Conservation (phyloP, 176 grass and related monocot genomes). For the Bonia amplexicaulis region DNA sequence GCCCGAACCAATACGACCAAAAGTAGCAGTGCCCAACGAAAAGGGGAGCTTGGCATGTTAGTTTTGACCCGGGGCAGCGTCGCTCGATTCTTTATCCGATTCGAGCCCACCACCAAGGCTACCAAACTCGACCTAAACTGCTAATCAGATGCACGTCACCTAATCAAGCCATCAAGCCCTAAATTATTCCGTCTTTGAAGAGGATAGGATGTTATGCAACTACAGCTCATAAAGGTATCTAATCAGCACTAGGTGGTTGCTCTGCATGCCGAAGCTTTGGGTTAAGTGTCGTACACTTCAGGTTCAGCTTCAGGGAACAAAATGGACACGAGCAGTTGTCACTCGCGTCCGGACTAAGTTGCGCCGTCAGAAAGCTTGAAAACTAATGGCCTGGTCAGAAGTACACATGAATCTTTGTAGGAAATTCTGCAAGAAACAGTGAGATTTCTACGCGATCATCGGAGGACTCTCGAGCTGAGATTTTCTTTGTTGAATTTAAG, state of each 20-base stretch:
- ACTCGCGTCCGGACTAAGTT: background rate
- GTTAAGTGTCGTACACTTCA: background rate
- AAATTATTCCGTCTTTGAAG: conserved; percentile 26
- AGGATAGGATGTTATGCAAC: background rate
- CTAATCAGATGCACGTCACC: conserved; percentile 27
- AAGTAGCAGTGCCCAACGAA: background rate
- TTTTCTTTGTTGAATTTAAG: too few relatives aligned
- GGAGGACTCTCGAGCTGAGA: background rate
- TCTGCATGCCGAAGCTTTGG: background rate
- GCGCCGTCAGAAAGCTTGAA: background rate
- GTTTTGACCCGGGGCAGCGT: conserved; percentile 18
- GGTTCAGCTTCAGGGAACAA: background rate
- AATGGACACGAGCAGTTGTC: background rate
- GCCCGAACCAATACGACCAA: background rate
- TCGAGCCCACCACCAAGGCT: background rate
- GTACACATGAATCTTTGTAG: background rate
- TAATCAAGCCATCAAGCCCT: conserved; percentile 7
- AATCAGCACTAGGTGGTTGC: background rate
- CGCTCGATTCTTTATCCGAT: background rate
- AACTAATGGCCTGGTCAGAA: background rate
- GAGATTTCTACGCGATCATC: background rate
- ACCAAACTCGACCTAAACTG: conserved; percentile 43
- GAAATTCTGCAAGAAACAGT: background rate
- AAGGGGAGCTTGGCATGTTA: conserved; percentile 22
- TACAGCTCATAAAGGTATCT: background rate